Percentiles rank a stretch among this genome's conserved stretches.
Conservation (phyloP, 2,329 filamentous ascomycete genomes). For the Pseudopithomyces chartarum region DNA sequence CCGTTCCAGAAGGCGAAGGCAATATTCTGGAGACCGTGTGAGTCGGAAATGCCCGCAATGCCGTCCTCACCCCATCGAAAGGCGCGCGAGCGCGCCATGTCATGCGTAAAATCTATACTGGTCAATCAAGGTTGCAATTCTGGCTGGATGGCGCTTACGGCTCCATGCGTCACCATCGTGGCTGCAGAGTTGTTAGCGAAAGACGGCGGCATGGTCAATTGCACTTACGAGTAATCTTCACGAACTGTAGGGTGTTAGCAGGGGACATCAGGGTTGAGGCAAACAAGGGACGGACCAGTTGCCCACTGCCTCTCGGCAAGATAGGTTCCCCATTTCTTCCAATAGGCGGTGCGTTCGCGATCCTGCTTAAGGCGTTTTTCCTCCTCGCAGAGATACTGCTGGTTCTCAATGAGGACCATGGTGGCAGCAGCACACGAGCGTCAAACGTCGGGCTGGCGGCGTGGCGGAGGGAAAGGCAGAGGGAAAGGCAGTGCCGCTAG, state of each 20-base stretch:
- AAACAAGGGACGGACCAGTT: slow-evolving; percentile 65
- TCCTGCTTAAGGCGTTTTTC: slow-evolving; percentile 90
- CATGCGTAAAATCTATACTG: slow-evolving; percentile 82
- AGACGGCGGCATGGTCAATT: slow-evolving; percentile 9
- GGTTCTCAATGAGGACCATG: slow-evolving; percentile 90
- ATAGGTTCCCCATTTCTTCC: slow-evolving; percentile 98
- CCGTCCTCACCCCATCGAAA: slow-evolving; percentile 98
- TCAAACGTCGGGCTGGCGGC: slow-evolving; percentile 14
- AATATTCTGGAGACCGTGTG: slow-evolving; percentile 88
- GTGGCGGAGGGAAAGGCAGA: slow-evolving; percentile 24
- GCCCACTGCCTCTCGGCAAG: slow-evolving; percentile 95
- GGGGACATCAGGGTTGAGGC: not conserved
- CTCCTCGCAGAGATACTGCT: slow-evolving; percentile 87
- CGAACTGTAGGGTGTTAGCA: slow-evolving; percentile 63
- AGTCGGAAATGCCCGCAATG: slow-evolving; percentile 93
- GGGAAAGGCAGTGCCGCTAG: slow-evolving; percentile 26
- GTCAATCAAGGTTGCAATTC: slow-evolving; percentile 28
- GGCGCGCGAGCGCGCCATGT: slow-evolving; percentile 83
- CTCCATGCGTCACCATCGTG: slow-evolving; percentile 93
- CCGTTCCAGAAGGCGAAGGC: slow-evolving; percentile 98
- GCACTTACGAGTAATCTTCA: slow-evolving; percentile 81
- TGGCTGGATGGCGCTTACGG: slow-evolving; percentile 62
- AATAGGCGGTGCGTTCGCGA: slow-evolving; percentile 82
- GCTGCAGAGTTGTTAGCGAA: slow-evolving; percentile 49
- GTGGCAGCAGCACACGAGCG: slow-evolving; percentile 13